Conservation (phyloP, 768 basidiomycete species). For the Leccinellum luteum region DNA sequence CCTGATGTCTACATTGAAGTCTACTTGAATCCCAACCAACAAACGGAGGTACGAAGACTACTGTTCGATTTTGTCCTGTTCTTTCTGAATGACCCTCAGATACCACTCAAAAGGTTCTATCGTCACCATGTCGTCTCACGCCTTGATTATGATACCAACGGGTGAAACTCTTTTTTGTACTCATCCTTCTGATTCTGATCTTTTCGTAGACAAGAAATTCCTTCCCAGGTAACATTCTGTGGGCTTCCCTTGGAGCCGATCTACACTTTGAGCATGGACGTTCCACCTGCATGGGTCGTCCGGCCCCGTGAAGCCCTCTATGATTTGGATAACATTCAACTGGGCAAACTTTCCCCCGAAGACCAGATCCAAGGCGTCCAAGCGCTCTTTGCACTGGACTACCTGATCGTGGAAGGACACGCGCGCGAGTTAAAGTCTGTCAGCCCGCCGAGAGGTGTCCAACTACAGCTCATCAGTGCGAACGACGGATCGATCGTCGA, state of each 20-base stretch:
- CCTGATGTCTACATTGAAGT: slow-evolving; percentile 69
- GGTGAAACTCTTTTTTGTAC: slow-evolving; percentile 41
- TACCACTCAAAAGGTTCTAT: slow-evolving; percentile 93
- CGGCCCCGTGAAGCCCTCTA: slow-evolving; percentile 85
- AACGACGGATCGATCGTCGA: slow-evolving; percentile 49
- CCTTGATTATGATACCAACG: slow-evolving; percentile 62
- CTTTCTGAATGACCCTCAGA: slow-evolving; percentile 38
- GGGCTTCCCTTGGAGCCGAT: slow-evolving; percentile 82
- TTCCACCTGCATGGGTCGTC: slow-evolving; percentile 89
- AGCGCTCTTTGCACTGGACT: slow-evolving; percentile 84
- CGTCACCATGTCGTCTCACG: slow-evolving; percentile 64
- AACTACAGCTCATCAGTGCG: slow-evolving; percentile 70
- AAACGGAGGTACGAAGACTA: slow-evolving; percentile 56
- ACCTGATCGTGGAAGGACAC: slow-evolving; percentile 92
- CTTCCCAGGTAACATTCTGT: slow-evolving; percentile 60
- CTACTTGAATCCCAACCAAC: slow-evolving; percentile 70
- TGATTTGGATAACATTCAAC: slow-evolving; percentile 94
- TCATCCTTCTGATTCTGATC: not conserved
- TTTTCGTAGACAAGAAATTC: slow-evolving; percentile 51
- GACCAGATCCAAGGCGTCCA: slow-evolving; percentile 57
- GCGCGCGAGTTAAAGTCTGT: slow-evolving; percentile 69
- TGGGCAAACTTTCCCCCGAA: slow-evolving; percentile 57
- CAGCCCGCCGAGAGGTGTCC: slow-evolving; percentile 83
- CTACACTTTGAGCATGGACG: slow-evolving; percentile 92
- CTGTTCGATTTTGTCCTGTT: not conserved